Conservation (phyloP, 108 stramenopile species). For the Cyclotella cryptica region DNA sequence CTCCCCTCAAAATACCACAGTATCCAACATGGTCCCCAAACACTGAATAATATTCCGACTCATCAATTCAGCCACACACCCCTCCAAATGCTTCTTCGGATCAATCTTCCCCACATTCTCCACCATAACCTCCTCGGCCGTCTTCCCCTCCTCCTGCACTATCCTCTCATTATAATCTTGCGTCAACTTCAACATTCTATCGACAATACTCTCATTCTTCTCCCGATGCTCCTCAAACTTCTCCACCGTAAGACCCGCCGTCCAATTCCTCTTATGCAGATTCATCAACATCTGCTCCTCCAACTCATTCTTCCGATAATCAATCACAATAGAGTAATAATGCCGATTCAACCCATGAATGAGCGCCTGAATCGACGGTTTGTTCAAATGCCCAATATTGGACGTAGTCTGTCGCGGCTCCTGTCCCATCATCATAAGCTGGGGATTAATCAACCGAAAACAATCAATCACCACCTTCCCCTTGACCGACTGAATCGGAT, state of each 20-base stretch:
- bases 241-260: slow-evolving; percentile 83
- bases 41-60: slow-evolving; percentile 97
- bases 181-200: slow-evolving; percentile 92
- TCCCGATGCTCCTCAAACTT: slow-evolving; percentile 91
- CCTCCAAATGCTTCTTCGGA: slow-evolving; percentile 94
- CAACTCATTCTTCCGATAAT: slow-evolving; percentile 99
- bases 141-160: slow-evolving; percentile 87
- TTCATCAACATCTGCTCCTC: slow-evolving; percentile 99
- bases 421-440: slow-evolving; percentile 97
- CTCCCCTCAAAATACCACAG: slow-evolving; percentile 90
- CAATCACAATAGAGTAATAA: slow-evolving; percentile 99
- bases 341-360: slow-evolving; percentile 99
- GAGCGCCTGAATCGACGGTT: slow-evolving; percentile 98
- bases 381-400: slow-evolving; percentile 98
- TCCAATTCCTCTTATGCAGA: slow-evolving; percentile 96
- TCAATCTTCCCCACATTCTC: slow-evolving; percentile 98
- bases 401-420: slow-evolving; percentile 99
- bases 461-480: slow-evolving; percentile 99
- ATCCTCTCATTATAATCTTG: slow-evolving; percentile 95
- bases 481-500: slow-evolving; percentile 99
- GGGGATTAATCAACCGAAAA: slow-evolving; percentile 98
- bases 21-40: slow-evolving; percentile 98
- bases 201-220: slow-evolving; percentile 85
- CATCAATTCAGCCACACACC: slow-evolving; percentile 94
- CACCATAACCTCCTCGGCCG: slow-evolving; percentile 77